Conservation (phyloP, 768 basidiomycete genomes). For the Tulasnella sp. region DNA sequence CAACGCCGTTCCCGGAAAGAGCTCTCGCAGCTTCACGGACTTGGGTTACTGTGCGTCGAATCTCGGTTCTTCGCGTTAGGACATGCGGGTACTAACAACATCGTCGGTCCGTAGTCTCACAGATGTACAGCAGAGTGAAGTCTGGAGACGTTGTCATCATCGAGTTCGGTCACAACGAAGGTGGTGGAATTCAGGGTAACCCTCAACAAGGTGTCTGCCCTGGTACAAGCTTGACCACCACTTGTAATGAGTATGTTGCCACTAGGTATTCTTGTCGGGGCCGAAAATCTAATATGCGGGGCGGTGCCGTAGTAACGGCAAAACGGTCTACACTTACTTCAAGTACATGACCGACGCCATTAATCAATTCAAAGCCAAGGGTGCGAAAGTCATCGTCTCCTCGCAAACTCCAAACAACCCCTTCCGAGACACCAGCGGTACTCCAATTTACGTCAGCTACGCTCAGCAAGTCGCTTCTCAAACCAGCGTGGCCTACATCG, state of each 20-base stretch:
- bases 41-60: neutral
- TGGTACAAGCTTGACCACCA: conserved; percentile 3
- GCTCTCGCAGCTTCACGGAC: conserved; percentile 16
- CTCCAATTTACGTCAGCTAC: conserved; percentile 12
- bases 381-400: conserved; percentile 6
- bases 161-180: conserved; percentile 24
- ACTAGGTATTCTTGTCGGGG: too few species aligned
- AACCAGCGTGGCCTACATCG: conserved; percentile 2
- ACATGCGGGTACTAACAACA: neutral
- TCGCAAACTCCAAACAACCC: conserved; percentile 26
- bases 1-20: conserved; percentile 15
- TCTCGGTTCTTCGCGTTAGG: neutral
- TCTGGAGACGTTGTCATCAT: conserved; percentile 17
- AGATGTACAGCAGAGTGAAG: conserved; percentile 11
- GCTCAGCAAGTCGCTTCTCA: neutral
- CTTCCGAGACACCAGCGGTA: neutral
- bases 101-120: neutral
- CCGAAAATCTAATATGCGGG: neutral
- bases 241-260: neutral
- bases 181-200: conserved; percentile 12
- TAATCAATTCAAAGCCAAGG: neutral
- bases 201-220: conserved; percentile 12
- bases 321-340: conserved; percentile 10
- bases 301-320: neutral
- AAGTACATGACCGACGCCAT: conserved; percentile 14